Percentiles rank a stretch among this genome's conserved stretches.
These are phyloP conservation scores for Sequoiadendron giganteum DNA, from an alignment of 75 land plant species.

Conservation along the genomic window DNA sequence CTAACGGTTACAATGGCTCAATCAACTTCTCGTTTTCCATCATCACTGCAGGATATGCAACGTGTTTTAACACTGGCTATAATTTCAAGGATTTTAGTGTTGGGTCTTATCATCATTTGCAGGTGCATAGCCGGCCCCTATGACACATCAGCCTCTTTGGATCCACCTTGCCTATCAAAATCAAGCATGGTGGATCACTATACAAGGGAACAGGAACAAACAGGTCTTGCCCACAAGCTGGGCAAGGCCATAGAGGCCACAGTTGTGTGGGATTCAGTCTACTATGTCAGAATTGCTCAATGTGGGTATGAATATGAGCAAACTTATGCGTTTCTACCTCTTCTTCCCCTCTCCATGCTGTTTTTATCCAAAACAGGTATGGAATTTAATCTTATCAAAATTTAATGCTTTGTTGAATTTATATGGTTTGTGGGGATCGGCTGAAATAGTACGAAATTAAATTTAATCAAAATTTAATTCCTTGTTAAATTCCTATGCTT, in stretches of 20 bases:
- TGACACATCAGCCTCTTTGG: constrained; percentile 79
- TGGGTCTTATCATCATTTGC: constrained; percentile 58
- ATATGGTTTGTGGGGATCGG: neutral
- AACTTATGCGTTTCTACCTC: constrained; percentile 81
- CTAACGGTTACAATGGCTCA: neutral
- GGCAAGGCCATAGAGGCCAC: constrained; percentile 50
- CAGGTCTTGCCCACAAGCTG: constrained; percentile 5
- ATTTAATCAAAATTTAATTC: neutral
- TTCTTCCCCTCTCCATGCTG: constrained; percentile 59
- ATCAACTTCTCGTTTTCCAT: neutral
- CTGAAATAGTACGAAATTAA: neutral
- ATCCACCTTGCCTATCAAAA: constrained; percentile 57
- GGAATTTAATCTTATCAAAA: neutral
- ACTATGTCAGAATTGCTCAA: constrained; percentile 79
- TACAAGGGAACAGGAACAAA: neutral
- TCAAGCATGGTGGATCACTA: neutral
- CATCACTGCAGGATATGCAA: neutral
- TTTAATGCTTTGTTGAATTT: neutral
- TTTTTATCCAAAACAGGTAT: constrained; percentile 65
- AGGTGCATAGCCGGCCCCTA: constrained; percentile 64
- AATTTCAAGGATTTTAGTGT: constrained; percentile 49
- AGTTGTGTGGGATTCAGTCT: constrained; percentile 93
- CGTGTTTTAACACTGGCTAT: constrained; percentile 25
- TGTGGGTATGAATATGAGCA: constrained; percentile 99
- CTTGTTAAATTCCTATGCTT: neutral